Evolutionary conservation across 129 eudicot genomes (phyloP).

Genomic region (Tagetes erecta): DNA sequence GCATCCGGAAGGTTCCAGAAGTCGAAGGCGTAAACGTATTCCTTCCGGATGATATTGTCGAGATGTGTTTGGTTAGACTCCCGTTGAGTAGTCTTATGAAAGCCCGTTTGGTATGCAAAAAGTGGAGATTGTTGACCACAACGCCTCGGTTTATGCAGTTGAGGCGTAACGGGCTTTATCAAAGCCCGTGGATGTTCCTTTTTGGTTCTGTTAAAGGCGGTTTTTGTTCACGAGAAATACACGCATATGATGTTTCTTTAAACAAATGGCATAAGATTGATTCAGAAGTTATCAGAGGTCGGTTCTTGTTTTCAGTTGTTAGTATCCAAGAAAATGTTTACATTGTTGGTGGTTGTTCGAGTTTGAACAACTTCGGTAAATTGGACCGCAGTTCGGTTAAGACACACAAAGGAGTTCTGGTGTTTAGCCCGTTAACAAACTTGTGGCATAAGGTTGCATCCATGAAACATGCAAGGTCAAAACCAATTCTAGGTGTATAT

Average conservation of each 20-base stretch:
- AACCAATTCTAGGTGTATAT: slow-evolving; percentile 68
- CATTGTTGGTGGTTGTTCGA: slow-evolving; percentile 89
- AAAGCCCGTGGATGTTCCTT: slow-evolving; percentile 78
- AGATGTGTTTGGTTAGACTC: slow-evolving; percentile 89
- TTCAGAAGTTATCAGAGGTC: slow-evolving; percentile 67
- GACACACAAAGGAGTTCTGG: slow-evolving; percentile 85
- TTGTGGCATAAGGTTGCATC: slow-evolving; percentile 77
- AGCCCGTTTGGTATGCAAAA: slow-evolving; percentile 89
- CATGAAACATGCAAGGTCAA: slow-evolving; percentile 83
- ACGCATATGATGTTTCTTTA: slow-evolving; percentile 70
- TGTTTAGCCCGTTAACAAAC: slow-evolving; percentile 72
- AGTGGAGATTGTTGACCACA: slow-evolving; percentile 69
- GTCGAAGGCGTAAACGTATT: slow-evolving; percentile 41
- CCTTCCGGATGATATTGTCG: slow-evolving; percentile 91
- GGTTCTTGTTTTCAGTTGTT: slow-evolving; percentile 83
- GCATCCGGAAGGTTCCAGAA: slow-evolving; percentile 42
- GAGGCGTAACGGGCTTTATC: slow-evolving; percentile 56
- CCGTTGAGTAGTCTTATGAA: slow-evolving; percentile 81
- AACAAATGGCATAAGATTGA: slow-evolving; percentile 77
- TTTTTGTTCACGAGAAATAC: slow-evolving; percentile 83
- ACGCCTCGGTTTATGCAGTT: slow-evolving; percentile 68
- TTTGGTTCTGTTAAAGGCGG: slow-evolving; percentile 82
- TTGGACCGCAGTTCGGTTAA: slow-evolving; percentile 81
- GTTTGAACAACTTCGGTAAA: slow-evolving; percentile 75
- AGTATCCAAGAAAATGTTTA: slow-evolving; percentile 63